These are phyloP conservation scores for Macrocybe gigantea DNA, from an alignment of 768 basidiomycete species.

Conservation along the genomic window DNA sequence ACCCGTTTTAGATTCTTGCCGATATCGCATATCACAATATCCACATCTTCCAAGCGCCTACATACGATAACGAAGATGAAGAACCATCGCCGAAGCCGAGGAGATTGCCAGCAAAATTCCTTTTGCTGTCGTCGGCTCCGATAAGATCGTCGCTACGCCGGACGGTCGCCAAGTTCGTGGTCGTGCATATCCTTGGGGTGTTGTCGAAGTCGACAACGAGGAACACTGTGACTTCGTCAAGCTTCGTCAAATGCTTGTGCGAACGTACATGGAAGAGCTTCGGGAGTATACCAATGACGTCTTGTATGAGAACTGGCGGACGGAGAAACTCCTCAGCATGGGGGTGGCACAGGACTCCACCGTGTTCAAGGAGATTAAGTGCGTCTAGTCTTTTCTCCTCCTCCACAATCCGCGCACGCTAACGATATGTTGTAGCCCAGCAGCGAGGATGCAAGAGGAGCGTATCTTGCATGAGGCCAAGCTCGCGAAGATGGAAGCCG, in stretches of 20 bases:
- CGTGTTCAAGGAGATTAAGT: conserved; percentile 99
- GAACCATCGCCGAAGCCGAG: conserved; percentile 96
- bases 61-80: conserved; percentile 97
- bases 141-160: conserved; percentile 71
- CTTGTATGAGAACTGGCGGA: conserved; percentile 98
- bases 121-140: conserved; percentile 96
- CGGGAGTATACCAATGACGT: conserved; percentile 95
- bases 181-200: conserved; percentile 96
- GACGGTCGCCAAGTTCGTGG: conserved; percentile 94
- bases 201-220: conserved; percentile 99
- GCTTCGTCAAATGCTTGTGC: conserved; percentile 97
- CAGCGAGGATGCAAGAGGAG: conserved; percentile 93
- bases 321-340: conserved; percentile 94
- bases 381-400: conserved; percentile 24
- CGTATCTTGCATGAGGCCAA: conserved; percentile 95
- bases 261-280: conserved; percentile 99
- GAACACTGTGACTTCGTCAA: conserved; percentile 99
- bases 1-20: conserved; percentile 61
- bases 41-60: conserved; percentile 96
- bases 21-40: conserved; percentile 96
- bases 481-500: conserved; percentile 98
- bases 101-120: conserved; percentile 98
- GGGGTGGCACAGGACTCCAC: conserved; percentile 96
- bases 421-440: conserved; percentile 57
- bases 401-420: conserved; percentile 3